These are phyloP conservation scores for Cystobasidium pallidum DNA, from an alignment of 1,284 basidiomycete genomes.

Conservation along the genomic window DNA sequence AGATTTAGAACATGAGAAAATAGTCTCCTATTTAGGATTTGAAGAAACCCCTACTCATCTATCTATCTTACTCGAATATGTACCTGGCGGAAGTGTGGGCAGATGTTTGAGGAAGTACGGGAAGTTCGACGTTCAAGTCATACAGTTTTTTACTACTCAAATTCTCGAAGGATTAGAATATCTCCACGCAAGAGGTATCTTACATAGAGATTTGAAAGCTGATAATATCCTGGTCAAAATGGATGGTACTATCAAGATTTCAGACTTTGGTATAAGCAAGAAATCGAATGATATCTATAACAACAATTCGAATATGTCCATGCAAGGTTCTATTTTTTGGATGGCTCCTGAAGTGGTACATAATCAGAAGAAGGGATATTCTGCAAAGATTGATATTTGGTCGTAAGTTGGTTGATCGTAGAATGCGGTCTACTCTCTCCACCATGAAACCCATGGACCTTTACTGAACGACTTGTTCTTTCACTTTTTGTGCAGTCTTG, in stretches of 20 bases:
- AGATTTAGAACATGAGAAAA: slow-evolving; percentile 94
- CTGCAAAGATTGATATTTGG: slow-evolving; percentile 98
- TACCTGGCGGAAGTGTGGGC: slow-evolving; percentile 94
- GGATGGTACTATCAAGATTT: slow-evolving; percentile 93
- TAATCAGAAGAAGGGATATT: slow-evolving; percentile 77
- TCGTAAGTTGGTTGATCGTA: slow-evolving; percentile 38
- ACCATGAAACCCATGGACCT: no score
- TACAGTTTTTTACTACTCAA: slow-evolving; percentile 89
- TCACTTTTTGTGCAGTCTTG: slow-evolving; percentile 66
- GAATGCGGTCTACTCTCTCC: no score
- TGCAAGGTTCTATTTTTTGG: slow-evolving; percentile 97
- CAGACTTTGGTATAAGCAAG: slow-evolving; percentile 96
- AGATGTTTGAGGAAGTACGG: slow-evolving; percentile 89
- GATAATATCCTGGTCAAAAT: slow-evolving; percentile 97
- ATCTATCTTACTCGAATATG: slow-evolving; percentile 99
- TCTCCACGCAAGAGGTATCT: slow-evolving; percentile 85
- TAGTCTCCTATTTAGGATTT: slow-evolving; percentile 81
- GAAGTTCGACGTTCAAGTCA: slow-evolving; percentile 81
- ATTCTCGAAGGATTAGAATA: slow-evolving; percentile 91
- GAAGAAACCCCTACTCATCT: slow-evolving; percentile 87
- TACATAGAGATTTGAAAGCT: slow-evolving; percentile 97
- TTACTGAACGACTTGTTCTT: neutral
- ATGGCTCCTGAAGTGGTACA: slow-evolving; percentile 98
- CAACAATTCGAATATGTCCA: slow-evolving; percentile 70
- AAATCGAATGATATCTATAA: slow-evolving; percentile 78